These are phyloP conservation scores for Cryptococcus depauperatus DNA, from an alignment of 1,284 basidiomycete species.

Conservation along the genomic window DNA sequence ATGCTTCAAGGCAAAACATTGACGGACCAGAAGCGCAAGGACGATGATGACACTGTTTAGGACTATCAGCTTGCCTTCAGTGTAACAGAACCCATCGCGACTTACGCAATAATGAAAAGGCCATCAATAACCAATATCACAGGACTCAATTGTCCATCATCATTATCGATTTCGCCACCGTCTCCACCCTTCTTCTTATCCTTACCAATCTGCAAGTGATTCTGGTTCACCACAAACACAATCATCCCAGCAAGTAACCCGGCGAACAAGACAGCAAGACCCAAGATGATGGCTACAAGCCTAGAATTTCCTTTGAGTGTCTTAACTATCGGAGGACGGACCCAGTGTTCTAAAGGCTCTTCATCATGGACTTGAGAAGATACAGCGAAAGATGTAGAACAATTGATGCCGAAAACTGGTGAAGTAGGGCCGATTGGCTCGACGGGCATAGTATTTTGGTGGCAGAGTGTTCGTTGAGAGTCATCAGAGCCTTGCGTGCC, in stretches of 20 bases:
- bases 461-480: no score
- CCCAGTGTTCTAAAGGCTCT: no score
- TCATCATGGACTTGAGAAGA: no score
- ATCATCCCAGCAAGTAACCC: slow-evolving; percentile 9
- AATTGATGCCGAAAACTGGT: no score
- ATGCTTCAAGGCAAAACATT: slow-evolving; percentile 13
- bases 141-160: slow-evolving; percentile 1
- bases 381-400: no score
- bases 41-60: slow-evolving; percentile 10
- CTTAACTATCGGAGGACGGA: background rate
- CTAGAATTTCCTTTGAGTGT: background rate
- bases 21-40: slow-evolving; percentile 20
- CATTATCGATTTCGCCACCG: background rate
- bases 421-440: no score
- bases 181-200: background rate
- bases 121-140: slow-evolving; percentile 9
- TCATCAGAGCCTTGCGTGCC: no score
- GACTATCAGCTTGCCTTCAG: background rate
- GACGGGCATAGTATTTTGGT: no score
- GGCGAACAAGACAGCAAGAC: background rate
- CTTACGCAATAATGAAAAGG: slow-evolving; percentile 14
- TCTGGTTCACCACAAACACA: slow-evolving; percentile 5
- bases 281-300: background rate
- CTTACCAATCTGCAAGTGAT: background rate
- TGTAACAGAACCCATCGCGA: background rate